These are phyloP conservation scores for Hebeloma cylindrosporum DNA, from an alignment of 768 basidiomycete genomes.

Conservation along the genomic window DNA sequence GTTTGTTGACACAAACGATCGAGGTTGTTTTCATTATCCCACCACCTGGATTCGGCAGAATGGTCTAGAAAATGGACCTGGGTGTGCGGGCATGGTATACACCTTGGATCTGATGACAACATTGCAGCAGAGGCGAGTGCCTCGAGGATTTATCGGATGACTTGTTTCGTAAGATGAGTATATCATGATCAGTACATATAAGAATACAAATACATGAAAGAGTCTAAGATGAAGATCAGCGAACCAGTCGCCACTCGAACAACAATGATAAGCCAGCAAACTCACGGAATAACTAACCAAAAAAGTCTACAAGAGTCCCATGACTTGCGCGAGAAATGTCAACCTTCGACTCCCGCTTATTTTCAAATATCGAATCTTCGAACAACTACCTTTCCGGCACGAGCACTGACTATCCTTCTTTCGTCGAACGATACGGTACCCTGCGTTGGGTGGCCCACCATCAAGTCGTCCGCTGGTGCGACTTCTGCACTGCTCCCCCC, in stretches of 20 bases:
- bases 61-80: slow-evolving; percentile 11
- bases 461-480: slow-evolving; percentile 27
- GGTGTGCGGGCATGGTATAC: slow-evolving; percentile 5
- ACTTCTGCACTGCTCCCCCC: slow-evolving; percentile 48
- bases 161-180: slow-evolving; percentile 20
- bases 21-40: slow-evolving; percentile 14
- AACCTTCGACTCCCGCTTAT: neutral
- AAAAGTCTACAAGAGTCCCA: slow-evolving; percentile 6
- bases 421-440: slow-evolving; percentile 73
- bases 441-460: slow-evolving; percentile 24
- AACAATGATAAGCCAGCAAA: slow-evolving; percentile 14
- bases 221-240: slow-evolving; percentile 17
- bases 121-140: slow-evolving; percentile 11
- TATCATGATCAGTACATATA: slow-evolving; percentile 26
- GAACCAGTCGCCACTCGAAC: neutral
- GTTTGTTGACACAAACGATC: slow-evolving; percentile 13
- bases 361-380: slow-evolving; percentile 57
- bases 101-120: slow-evolving; percentile 18
- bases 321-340: slow-evolving; percentile 1
- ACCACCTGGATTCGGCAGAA: slow-evolving; percentile 14
- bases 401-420: slow-evolving; percentile 61
- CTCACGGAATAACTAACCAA: slow-evolving; percentile 10
- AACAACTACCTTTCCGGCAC: slow-evolving; percentile 42
- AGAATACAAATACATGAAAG: slow-evolving; percentile 14
- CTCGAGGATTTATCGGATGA: slow-evolving; percentile 26